A percentile compares a stretch with the other conserved stretches of the same genome.
phyloP scores from a whole-genome alignment of 805 yeast genomes.

The Lachancea kluyveri region DNA sequence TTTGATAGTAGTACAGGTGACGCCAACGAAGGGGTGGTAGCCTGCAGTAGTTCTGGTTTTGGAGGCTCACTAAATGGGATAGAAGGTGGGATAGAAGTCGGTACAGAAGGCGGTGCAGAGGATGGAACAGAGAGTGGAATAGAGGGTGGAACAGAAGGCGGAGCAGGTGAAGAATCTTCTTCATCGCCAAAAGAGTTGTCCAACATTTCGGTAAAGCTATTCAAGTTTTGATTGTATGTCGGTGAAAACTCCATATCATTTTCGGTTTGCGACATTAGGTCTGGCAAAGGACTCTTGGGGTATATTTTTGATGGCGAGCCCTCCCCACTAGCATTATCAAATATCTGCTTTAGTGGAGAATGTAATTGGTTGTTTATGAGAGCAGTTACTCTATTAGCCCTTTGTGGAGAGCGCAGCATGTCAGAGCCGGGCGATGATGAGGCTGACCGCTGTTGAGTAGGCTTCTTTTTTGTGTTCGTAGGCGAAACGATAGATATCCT shows the following conservation, averaged over 20 bases:
- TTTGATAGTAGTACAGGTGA: too few relatives aligned
- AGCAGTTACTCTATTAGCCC: conserved; percentile 26
- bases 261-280: conserved; percentile 4
- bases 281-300: conserved; percentile 7
- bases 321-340: conserved; percentile 1
- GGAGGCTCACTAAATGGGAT: too few relatives aligned
- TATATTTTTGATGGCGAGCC: conserved; percentile 1
- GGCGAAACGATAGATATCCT: conserved; percentile 31
- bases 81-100: too few relatives aligned
- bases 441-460: too few relatives aligned
- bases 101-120: too few relatives aligned
- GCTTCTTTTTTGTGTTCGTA: conserved; percentile 3
- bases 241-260: conserved; percentile 24
- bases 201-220: conserved; percentile 23
- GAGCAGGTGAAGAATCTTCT: too few relatives aligned
- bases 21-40: too few relatives aligned
- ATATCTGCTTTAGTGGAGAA: conserved; percentile 25
- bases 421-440: too few relatives aligned
- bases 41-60: too few relatives aligned
- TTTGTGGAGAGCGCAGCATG: conserved; percentile 20
- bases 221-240: conserved; percentile 22
- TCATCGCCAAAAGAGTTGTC: conserved; percentile 20
- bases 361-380: conserved; percentile 29
- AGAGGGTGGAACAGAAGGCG: too few relatives aligned
- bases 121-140: too few relatives aligned